Evolutionary conservation across 2,329 filamentous ascomycete species (phyloP), one percentile per base, ranked within the genome.

Genomic region (Macroventuria anomochaeta): DNA sequence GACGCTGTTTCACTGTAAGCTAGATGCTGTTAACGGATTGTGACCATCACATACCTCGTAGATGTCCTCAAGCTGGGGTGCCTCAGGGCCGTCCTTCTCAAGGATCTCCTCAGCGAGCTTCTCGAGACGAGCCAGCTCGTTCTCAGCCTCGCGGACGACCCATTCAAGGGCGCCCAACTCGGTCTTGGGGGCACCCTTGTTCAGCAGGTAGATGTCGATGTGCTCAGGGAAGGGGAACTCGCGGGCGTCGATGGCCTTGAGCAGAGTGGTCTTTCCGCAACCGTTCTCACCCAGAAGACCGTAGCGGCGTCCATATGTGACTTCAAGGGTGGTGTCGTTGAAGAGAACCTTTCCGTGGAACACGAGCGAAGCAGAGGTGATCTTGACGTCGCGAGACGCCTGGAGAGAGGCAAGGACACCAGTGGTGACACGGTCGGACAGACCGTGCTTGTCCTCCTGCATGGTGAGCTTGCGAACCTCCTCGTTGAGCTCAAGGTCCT

Each of bases 341-440:
- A 99, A 90, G 57, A 99, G 87, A 65, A 97, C 95, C 68, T 90
- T 91, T 70, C 96, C 95, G 84, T 99, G 96, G 86, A 99, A 99
- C 61, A 97, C 93, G 66, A 99, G 83, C 61, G 90, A 96, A 70
- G 88, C 85, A 50, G 92, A 96, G 63, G 88, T 96, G 76, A 99
- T 95, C 84, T 99, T 99, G 77, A 96, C 91, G 78, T 99, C 95
- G 79, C 91, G 89, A 81, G 90, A 96, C 65, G 90, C 83, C 61
- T 85, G 78, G 61, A 93, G 86, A 37, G 95, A 99, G 31, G 93
- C 84, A 59, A 99, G 83, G 51, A 99, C 95, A 85, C 95, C 95
- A 57, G 95, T 99, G 57, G 96, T 99, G 76, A 99, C 95, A 77
- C 95, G 90, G 79, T 99, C 95, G 12, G 95, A 97, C 63, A 99